Conservation (phyloP, 208 protist genomes). For the Trypanosoma rangeli region DNA sequence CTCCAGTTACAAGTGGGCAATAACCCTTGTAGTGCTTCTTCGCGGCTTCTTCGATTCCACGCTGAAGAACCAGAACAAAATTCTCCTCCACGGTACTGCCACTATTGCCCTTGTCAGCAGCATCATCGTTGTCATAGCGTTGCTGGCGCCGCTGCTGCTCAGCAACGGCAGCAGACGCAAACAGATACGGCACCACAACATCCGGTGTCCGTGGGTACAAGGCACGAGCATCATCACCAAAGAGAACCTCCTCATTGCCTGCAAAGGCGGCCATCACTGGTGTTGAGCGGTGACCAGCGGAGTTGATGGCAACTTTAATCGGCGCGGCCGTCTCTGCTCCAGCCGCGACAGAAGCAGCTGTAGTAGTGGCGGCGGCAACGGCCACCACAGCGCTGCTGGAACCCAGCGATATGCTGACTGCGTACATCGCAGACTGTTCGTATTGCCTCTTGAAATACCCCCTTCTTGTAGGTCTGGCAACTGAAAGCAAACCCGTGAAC, state of each 20-base stretch:
- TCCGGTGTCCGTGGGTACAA: constrained; percentile 67
- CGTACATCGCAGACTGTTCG: constrained; percentile 43
- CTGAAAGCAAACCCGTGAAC: background rate
- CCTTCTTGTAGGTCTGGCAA: background rate
- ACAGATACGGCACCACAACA: constrained; percentile 79
- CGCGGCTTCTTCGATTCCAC: constrained; percentile 46
- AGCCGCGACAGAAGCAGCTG: background rate
- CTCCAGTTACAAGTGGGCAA: constrained; percentile 38
- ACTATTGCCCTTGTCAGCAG: constrained; percentile 20
- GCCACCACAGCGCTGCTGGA: constrained; percentile 72
- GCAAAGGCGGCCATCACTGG: constrained; percentile 62
- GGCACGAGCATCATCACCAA: constrained; percentile 74
- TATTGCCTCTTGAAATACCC: background rate
- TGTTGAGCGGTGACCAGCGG: constrained; percentile 76
- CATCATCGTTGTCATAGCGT: constrained; percentile 4
- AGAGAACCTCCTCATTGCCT: constrained; percentile 71
- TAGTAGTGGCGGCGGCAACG: constrained; percentile 37
- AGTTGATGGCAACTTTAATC: constrained; percentile 74
- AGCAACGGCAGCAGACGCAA: constrained; percentile 64
- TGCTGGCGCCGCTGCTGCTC: constrained; percentile 4
- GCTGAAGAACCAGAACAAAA: constrained; percentile 16
- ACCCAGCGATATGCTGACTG: constrained; percentile 84
- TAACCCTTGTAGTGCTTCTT: constrained; percentile 53
- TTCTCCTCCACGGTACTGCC: constrained; percentile 10
- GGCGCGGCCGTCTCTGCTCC: constrained; percentile 23